Evolutionary conservation across 441 rosid genomes (phyloP).

Genomic region (Corymbia calophylla): DNA sequence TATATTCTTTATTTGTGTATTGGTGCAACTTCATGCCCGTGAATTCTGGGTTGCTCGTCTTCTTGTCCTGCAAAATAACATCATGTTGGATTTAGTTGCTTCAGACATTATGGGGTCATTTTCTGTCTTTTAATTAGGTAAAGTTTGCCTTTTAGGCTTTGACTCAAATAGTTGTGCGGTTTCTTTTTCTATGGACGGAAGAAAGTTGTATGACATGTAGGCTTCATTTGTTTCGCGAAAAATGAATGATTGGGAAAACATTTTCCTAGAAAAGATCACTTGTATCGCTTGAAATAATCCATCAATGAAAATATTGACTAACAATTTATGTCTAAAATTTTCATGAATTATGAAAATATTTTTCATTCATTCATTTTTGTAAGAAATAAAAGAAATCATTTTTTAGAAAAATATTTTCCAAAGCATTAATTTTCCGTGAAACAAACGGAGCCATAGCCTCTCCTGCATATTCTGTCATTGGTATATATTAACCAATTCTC

Average conservation of each 20-base stretch:
- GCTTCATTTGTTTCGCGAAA: too few relatives aligned
- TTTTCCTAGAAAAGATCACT: not conserved
- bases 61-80: not conserved
- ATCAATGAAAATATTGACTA: not conserved
- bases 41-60: not conserved
- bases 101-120: not conserved
- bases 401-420: too few relatives aligned
- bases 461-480: not conserved
- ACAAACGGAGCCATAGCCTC: not conserved
- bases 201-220: not conserved
- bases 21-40: not conserved
- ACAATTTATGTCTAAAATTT: too few relatives aligned
- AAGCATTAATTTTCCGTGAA: not conserved
- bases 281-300: not conserved
- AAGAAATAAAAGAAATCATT: not conserved
- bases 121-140: not conserved
- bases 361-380: not conserved
- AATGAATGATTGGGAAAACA: too few relatives aligned
- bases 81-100: not conserved
- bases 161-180: not conserved
- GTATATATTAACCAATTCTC: slow-evolving; percentile 16
- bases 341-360: not conserved
- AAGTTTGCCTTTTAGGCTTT: not conserved
- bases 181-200: not conserved
- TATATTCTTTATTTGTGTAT: not conserved